Evolutionary conservation across 805 yeast species (phyloP), one percentile per base, ranked within the genome.

Genomic region (Dipodascus albidus): DNA sequence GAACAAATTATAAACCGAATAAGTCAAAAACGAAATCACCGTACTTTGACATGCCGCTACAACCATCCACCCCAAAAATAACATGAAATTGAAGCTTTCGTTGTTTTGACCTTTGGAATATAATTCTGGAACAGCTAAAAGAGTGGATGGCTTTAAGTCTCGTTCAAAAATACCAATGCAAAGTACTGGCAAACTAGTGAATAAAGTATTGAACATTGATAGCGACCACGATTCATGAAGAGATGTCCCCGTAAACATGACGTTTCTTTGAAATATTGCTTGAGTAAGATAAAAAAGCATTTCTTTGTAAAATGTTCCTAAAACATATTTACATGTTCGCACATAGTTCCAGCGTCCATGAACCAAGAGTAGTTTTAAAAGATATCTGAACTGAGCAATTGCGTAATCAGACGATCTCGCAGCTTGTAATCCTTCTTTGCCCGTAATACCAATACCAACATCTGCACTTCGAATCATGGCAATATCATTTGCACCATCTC

Each of bases 401-500:
- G 98, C 83, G 64, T 87, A 93, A 68, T 93, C 99, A 0, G 97
- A 83, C 0, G 96, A 78, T 60, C 99, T 75, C 0, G 99, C 96
- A 0, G 99, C 99, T 64, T 93, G 99, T 47, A 93, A 71, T 1
- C 99, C 99, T 69, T 93, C 99, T 60, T 85, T 85, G 35, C 99
- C 99, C 0, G 98, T 90, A 52, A 93, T 93, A 27, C 99, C 99
- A 57, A 93, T 80, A 31, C 99, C 99, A 53, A 93, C 88, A 68
- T 93, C 98, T 0, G 99, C 99, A 63, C 95, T 85, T 70, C 91
- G 97, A 57, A 93, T 93, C 99, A 93, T 93, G 0, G 99, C 98
- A 64, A 93, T 90, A 68, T 93, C 99, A 65, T 93, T 93, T 1
- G 99, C 99, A 58, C 99, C 99, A 70, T 93, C 99, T 3, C 99